Conservation (phyloP, 2,329 filamentous ascomycete genomes). For the Periglandula ipomoeae region DNA sequence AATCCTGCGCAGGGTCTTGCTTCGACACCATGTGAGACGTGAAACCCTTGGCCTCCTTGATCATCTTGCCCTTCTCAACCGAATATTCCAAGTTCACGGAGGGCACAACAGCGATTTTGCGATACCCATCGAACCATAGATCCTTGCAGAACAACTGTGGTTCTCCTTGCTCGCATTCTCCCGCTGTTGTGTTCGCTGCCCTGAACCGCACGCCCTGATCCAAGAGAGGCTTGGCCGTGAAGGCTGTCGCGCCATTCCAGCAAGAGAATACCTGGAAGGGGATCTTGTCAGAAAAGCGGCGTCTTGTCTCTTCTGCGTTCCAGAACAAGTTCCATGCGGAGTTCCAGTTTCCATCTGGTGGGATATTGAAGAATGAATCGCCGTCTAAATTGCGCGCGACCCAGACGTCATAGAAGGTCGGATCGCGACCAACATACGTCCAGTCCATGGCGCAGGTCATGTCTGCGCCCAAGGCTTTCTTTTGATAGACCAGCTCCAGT, state of each 20-base stretch:
- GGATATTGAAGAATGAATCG: slow-evolving; percentile 46
- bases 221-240: slow-evolving; percentile 38
- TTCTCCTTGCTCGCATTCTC: slow-evolving; percentile 46
- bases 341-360: slow-evolving; percentile 38
- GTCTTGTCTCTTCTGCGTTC: slow-evolving; percentile 28
- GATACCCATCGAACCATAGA: slow-evolving; percentile 39
- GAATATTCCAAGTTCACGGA: slow-evolving; percentile 47
- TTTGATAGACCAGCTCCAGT: slow-evolving; percentile 45
- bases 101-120: slow-evolving; percentile 47
- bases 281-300: slow-evolving; percentile 22
- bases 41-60: slow-evolving; percentile 44
- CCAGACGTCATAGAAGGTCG: slow-evolving; percentile 50
- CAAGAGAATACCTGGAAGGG: slow-evolving; percentile 53
- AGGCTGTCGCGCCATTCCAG: slow-evolving; percentile 48
- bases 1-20: slow-evolving; percentile 19
- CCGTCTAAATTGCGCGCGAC: slow-evolving; percentile 42
- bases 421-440: slow-evolving; percentile 24
- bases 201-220: slow-evolving; percentile 36
- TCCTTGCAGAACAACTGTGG: slow-evolving; percentile 49
- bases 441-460: slow-evolving; percentile 54
- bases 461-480: slow-evolving; percentile 36
- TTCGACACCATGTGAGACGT: slow-evolving; percentile 24
- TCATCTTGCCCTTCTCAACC: slow-evolving; percentile 30
- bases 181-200: slow-evolving; percentile 12
- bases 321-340: slow-evolving; percentile 42